Conservation (phyloP, 208 protist species). For the Leishmania arabica region DNA sequence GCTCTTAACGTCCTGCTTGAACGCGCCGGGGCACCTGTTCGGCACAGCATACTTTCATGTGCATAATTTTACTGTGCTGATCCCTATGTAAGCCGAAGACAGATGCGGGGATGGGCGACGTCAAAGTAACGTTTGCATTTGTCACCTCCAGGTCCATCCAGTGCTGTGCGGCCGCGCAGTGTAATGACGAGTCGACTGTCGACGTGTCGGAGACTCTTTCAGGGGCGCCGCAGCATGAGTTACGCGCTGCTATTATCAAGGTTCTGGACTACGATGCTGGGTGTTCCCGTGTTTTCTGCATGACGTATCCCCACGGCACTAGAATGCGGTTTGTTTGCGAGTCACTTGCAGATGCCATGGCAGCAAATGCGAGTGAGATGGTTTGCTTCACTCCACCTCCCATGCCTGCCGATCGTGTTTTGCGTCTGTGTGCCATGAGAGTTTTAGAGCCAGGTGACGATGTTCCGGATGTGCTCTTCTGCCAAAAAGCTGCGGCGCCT, state of each 20-base stretch:
- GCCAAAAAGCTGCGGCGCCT: slow-evolving; percentile 24
- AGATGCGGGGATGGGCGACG: slow-evolving; percentile 6
- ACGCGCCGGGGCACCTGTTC: background rate
- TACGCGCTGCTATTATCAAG: slow-evolving; percentile 4
- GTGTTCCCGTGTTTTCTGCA: slow-evolving; percentile 9
- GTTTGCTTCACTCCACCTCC: slow-evolving; percentile 31
- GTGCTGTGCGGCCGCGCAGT: slow-evolving; percentile 11
- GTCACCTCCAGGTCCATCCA: slow-evolving; percentile 13
- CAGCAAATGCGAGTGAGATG: background rate
- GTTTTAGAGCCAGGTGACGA: slow-evolving; percentile 32
- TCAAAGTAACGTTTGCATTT: slow-evolving; percentile 33
- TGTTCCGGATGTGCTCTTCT: slow-evolving; percentile 45
- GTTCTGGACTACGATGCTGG: slow-evolving; percentile 16
- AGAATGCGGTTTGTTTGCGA: slow-evolving; percentile 6
- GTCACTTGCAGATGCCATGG: background rate
- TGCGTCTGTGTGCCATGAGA: slow-evolving; percentile 13
- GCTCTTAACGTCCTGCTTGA: background rate
- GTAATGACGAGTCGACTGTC: background rate
- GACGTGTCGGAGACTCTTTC: background rate
- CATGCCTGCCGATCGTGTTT: slow-evolving; percentile 6
- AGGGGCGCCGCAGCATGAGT: background rate
- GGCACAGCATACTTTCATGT: background rate
- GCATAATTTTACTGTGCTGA: background rate
- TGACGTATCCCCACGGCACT: background rate
- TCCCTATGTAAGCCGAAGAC: background rate